Evolutionary conservation across 2,329 filamentous ascomycete genomes (phyloP).

Genomic region (Cordyceps farinosa): DNA sequence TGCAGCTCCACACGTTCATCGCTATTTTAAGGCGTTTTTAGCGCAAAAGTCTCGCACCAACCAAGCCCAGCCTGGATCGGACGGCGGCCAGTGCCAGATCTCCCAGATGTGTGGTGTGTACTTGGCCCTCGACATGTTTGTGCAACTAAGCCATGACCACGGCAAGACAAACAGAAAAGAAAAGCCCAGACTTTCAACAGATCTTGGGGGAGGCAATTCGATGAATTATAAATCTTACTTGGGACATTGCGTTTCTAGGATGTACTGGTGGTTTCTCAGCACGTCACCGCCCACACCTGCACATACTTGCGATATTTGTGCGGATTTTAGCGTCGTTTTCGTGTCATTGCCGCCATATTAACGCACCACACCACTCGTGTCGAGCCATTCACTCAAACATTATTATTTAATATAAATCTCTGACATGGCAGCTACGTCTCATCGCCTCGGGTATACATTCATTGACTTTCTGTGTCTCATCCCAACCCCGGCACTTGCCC

Average conservation of each 20-base stretch:
- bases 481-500: neutral
- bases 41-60: neutral
- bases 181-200: no score
- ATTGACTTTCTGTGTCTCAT: neutral
- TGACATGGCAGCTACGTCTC: constrained; percentile 8
- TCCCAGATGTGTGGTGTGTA: neutral
- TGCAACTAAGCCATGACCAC: neutral
- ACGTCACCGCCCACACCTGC: neutral
- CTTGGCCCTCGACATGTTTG: no score
- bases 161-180: neutral
- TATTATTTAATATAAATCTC: constrained; percentile 11
- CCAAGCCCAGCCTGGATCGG: neutral
- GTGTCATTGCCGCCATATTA: constrained; percentile 9
- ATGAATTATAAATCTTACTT: neutral
- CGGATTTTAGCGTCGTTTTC: constrained; percentile 29
- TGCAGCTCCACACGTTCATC: neutral
- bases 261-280: no score
- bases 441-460: neutral
- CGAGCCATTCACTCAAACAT: neutral
- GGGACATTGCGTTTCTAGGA: no score
- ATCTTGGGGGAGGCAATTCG: no score
- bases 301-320: constrained; percentile 35
- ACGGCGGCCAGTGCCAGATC: neutral
- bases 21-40: neutral
- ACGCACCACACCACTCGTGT: neutral